phyloP scores from a whole-genome alignment of 176 grass and related monocot genomes.

The Phyllostachys edulis region DNA sequence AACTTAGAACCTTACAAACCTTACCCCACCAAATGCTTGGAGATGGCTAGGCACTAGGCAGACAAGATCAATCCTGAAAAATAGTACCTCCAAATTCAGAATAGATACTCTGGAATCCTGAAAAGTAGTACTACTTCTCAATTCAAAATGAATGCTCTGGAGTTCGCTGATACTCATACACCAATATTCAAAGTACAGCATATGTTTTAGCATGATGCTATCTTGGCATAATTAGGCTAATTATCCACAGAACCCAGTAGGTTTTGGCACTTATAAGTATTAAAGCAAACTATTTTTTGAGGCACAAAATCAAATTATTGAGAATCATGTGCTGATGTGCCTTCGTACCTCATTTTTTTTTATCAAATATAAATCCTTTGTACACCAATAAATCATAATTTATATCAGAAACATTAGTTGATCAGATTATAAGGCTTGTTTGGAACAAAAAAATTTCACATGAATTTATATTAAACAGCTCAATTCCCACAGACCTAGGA shows the following conservation, averaged over 20 bases:
- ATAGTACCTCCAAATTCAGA: neutral
- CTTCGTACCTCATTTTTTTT: neutral
- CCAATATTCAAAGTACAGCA: neutral
- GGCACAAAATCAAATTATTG: neutral
- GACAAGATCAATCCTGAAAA: neutral
- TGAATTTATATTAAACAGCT: no score
- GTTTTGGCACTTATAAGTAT: neutral
- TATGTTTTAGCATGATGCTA: neutral
- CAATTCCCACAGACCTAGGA: no score
- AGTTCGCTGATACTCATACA: neutral
- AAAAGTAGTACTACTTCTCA: neutral
- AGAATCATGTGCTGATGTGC: neutral
- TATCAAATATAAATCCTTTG: neutral
- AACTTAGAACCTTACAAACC: no score
- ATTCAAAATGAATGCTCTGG: neutral
- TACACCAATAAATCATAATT: neutral
- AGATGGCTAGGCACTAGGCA: neutral
- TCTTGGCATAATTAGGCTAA: neutral
- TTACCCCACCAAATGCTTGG: neutral
- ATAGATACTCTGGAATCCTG: neutral
- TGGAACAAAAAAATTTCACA: no score
- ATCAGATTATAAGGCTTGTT: no score
- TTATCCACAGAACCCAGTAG: neutral
- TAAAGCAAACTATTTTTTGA: neutral
- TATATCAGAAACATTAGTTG: neutral